Evolutionary conservation across 345 rosid species (phyloP), one percentile per base, ranked within the genome.

Genomic region (Linum tenue): DNA sequence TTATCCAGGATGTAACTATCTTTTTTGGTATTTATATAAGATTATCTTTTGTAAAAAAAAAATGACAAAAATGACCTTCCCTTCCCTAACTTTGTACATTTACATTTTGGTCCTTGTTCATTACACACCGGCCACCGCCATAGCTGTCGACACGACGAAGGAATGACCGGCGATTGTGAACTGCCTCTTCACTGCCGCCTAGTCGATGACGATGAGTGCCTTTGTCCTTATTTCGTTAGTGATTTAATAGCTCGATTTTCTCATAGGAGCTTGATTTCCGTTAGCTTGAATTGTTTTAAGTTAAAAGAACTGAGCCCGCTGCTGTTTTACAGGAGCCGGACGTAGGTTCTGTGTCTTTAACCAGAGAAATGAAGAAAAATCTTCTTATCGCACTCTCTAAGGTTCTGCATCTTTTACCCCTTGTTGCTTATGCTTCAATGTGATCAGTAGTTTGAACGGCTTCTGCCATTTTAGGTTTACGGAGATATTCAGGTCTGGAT

Each of bases 331-430:
- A 76, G 86, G 85, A 65, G 67, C 31, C 57, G 51, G 78, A 72
- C 3, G 37, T 55, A 37, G 62, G 60, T 68, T 67, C 71, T 44
- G 51, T 44, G 51, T 14, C 11, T 8, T 48, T 67, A 53, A 63
- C 71, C 60, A 70, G 70, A 77, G 81, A 76, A 38, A 55, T 59
- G 22, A 87, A 87, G 81, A 81, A 78, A 65, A 65, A 69, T n/a
- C 72, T 87, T 59, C 76, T 87, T 55, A 55, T 79, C 51, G 70
- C 86, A 65, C 86, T 87, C 15, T 85, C 91, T 59, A 79, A 80
- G 85, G 95, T 82, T 60, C 50, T 39, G 36, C 55, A 56, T 60
- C 58, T 9, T 56, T 58, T 35, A 14, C 22, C 31, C 41, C 64
- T n/a, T 22, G 22, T 4, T 61, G 14, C 22, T 7, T 39, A 37